Base-by-base conservation (phyloP, 139 green algal species). In the Astrephomene gubernaculifera region DNA sequence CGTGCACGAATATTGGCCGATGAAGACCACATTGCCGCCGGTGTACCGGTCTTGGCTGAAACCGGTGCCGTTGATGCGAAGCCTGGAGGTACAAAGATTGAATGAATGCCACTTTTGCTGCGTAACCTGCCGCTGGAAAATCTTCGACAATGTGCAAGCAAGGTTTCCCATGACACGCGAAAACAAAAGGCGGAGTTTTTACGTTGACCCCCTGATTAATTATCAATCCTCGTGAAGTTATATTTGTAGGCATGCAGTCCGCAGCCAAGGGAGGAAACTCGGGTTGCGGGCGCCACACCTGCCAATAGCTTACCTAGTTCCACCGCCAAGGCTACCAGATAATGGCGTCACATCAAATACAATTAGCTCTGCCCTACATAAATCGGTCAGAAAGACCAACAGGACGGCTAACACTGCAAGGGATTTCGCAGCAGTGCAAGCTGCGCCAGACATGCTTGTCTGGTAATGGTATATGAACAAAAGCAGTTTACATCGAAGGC, bases 1-100 rank as follows among this genome's bases (percentile, higher is more conserved):
- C 45, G 43, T 57, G 82, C 82, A 87, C 0, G 53, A 39, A 39
- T 75, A 87, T 0, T 38, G 54, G 19, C 82, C 82, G 38, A 87
- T 74, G 21, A 52, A 67, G 1, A 87, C 70, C 12, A 76, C 41
- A 17, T 87, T 87, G 25, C 82, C 21, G 5, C 82, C 82, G 0
- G 27, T 43, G 38, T 71, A 71, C 0, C 63, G 67, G 39, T 82
- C 70, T 24, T n/a, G 19, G 54, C 69, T 82, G 60, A 87, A 87
- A 1, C 82, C 82, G 22, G 27, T 9, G 39, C 82, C 82, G 10
- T 4, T 17, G 21, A 87, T 87, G 2, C 25, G n/a, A 4, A 76
- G 22, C 60, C 82, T 82, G 82, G 29, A n/a, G n/a, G n/a, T n/a
- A n/a, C n/a, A n/a, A n/a, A n/a, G n/a, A n/a, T n/a, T n/a, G n/a